phyloP scores from a whole-genome alignment of 2,329 filamentous ascomycete species.

The Cyphellophora attinorum region DNA sequence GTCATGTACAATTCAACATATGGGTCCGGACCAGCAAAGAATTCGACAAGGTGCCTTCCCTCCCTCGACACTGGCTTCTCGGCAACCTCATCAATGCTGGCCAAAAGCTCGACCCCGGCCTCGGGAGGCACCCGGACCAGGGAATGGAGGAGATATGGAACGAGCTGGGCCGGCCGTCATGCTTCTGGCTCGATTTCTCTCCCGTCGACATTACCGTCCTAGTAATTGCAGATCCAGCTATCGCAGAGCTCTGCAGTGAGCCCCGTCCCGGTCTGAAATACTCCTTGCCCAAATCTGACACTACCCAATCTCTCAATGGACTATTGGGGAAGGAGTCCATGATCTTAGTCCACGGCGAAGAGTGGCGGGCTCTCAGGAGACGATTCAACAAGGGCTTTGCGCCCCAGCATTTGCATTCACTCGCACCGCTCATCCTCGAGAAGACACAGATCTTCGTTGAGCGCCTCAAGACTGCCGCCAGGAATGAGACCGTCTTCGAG shows the following conservation, averaged over 20 bases:
- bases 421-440: conserved; percentile 20
- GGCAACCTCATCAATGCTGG: conserved; percentile 14
- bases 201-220: conserved; percentile 27
- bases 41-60: conserved; percentile 6
- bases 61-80: conserved; percentile 11
- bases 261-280: conserved; percentile 26
- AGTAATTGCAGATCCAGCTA: conserved; percentile 27
- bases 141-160: conserved; percentile 14
- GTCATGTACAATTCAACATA: background rate
- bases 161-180: conserved; percentile 9
- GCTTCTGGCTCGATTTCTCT: conserved; percentile 30
- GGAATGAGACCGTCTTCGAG: conserved; percentile 24
- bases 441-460: conserved; percentile 11
- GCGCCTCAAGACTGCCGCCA: conserved; percentile 16
- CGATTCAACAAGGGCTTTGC: conserved; percentile 33
- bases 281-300: conserved; percentile 21
- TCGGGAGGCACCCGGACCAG: conserved; percentile 13
- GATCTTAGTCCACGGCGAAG: conserved; percentile 26
- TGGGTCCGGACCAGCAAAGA: conserved; percentile 1
- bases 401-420: conserved; percentile 25
- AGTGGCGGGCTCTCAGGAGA: conserved; percentile 28
- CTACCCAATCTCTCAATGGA: conserved; percentile 19
- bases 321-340: conserved; percentile 24
- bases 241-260: conserved; percentile 30
- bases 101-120: conserved; percentile 8